Evolutionary conservation across 345 rosid genomes (phyloP).

Genomic region (Populus alba): DNA sequence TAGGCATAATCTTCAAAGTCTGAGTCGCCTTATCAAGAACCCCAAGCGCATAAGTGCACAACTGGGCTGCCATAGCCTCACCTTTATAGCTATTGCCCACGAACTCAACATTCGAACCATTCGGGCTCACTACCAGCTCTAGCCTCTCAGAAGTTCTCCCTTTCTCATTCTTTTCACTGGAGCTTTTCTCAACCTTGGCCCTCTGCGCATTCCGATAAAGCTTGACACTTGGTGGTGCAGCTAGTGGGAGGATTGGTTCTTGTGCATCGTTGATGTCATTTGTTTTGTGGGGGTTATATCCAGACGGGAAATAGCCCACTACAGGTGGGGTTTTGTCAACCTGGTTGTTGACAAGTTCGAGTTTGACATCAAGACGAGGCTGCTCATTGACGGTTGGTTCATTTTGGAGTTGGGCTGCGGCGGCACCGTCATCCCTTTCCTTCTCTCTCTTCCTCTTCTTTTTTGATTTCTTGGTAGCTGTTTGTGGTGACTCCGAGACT

Average conservation of each 20-base stretch:
- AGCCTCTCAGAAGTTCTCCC: conserved; percentile 45
- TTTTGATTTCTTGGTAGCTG: conserved; percentile 16
- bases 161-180: conserved; percentile 20
- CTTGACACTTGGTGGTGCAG: conserved; percentile 29
- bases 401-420: not conserved
- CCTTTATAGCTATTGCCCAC: conserved; percentile 66
- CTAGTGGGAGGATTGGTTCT: not conserved
- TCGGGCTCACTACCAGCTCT: conserved; percentile 70
- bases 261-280: not conserved
- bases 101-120: conserved; percentile 54
- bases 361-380: conserved; percentile 16
- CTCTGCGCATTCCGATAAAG: conserved; percentile 43
- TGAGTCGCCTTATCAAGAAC: conserved; percentile 60
- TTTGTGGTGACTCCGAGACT: conserved; percentile 10
- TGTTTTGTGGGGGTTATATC: conserved; percentile 46
- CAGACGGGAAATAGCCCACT: conserved; percentile 74
- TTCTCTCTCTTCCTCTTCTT: conserved; percentile 22
- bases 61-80: conserved; percentile 61
- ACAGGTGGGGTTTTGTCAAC: conserved; percentile 53
- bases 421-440: not conserved
- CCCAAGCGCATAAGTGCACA: conserved; percentile 61
- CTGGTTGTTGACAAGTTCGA: conserved; percentile 40
- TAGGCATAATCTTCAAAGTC: conserved; percentile 62
- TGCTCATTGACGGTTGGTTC: not conserved
- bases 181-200: conserved; percentile 11